A percentile compares a stretch with the other conserved stretches of the same genome.
phyloP scores from a whole-genome alignment of 441 rosid species.

The Gossypium laxum region DNA sequence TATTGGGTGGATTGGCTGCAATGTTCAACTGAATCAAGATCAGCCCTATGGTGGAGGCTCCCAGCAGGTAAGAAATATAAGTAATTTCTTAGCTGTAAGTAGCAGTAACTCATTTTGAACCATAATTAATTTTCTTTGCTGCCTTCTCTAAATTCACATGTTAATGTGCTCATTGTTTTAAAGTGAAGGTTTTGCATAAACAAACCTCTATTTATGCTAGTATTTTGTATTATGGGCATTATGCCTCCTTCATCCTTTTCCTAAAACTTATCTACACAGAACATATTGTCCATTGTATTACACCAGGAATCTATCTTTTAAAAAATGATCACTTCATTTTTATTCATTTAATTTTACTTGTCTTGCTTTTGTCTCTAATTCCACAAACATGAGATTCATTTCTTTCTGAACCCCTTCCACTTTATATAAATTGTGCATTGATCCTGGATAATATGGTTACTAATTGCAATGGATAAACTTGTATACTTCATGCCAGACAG shows the following conservation, averaged over 20 bases:
- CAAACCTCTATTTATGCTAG: neutral
- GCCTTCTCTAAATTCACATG: neutral
- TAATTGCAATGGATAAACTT: neutral
- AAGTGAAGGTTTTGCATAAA: neutral
- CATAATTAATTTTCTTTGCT: neutral
- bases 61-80: conserved; percentile 26
- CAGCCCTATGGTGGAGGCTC: conserved; percentile 18
- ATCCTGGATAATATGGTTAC: conserved; percentile 5
- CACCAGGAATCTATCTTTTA: neutral
- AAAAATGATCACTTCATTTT: neutral
- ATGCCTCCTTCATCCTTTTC: neutral
- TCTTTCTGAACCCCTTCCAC: conserved; percentile 2
- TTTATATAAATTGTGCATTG: neutral
- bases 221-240: neutral
- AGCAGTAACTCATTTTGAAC: neutral
- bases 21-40: conserved; percentile 23
- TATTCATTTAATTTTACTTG: neutral
- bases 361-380: neutral
- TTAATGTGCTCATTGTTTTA: neutral
- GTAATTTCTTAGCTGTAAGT: neutral
- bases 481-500: neutral
- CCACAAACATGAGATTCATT: neutral
- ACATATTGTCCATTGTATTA: neutral
- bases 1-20: conserved; percentile 45
- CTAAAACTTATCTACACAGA: neutral